phyloP scores from a whole-genome alignment of 192 early-diverging fungal genomes.

The Coemansia sp. region DNA sequence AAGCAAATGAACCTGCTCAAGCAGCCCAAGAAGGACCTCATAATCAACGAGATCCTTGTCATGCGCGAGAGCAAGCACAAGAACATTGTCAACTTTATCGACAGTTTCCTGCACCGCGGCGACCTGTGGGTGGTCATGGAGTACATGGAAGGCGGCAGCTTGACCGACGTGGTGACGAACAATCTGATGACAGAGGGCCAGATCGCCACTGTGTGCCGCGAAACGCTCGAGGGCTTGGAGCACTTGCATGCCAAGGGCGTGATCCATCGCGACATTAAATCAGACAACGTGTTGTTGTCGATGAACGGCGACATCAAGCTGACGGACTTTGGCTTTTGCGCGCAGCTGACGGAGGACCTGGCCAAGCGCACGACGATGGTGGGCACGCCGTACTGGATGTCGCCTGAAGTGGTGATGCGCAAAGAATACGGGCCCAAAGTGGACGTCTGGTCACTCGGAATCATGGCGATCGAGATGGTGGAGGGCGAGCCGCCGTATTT shows the following conservation, averaged over 20 bases:
- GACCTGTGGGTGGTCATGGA: constrained; percentile 99
- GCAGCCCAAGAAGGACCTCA: constrained; percentile 86
- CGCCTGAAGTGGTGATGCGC: constrained; percentile 81
- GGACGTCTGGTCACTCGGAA: constrained; percentile 90
- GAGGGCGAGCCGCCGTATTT: constrained; percentile 95
- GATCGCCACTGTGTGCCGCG: constrained; percentile 90
- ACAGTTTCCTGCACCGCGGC: constrained; percentile 75
- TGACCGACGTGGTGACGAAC: constrained; percentile 97
- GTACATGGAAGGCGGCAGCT: constrained; percentile 96
- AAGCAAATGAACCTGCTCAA: constrained; percentile 88
- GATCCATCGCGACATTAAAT: constrained; percentile 91
- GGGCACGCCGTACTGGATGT: constrained; percentile 90
- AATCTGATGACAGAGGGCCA: constrained; percentile 87
- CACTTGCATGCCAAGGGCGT: constrained; percentile 80
- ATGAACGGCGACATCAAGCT: constrained; percentile 80
- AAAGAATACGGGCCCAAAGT: constrained; percentile 78
- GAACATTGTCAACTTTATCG: constrained; percentile 97
- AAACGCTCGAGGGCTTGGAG: constrained; percentile 73
- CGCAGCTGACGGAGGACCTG: constrained; percentile 79
- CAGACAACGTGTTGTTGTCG: constrained; percentile 83
- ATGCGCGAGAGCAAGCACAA: constrained; percentile 91
- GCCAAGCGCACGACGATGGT: constrained; percentile 86
- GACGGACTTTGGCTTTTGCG: constrained; percentile 95
- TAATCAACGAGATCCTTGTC: constrained; percentile 89
- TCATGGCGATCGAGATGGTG: constrained; percentile 98